Base-by-base conservation (phyloP, 2,329 filamentous ascomycete genomes). In the Seiridium cupressi region DNA sequence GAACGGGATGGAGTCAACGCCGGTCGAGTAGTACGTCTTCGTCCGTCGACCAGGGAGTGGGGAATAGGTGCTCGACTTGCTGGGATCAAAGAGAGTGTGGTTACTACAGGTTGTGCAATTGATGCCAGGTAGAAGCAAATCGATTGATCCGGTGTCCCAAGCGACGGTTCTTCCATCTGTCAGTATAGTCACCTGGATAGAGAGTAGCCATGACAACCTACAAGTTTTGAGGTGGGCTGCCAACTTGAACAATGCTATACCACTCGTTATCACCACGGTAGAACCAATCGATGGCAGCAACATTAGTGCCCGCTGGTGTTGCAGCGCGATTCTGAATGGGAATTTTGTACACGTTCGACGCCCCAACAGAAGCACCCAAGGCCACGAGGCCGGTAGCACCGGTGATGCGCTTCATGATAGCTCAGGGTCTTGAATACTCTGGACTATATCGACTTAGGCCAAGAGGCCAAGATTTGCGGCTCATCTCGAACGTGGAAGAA, bases 91-190 rank as follows among this genome's bases (percentile, higher is more conserved):
- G 4, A 68, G 63, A 1, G 48, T 51, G 53, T 64, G 63, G 13
- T 60, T 60, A 35, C 64, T 61, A 51, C 71, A 73, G 3, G 61
- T 67, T 3, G 67, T 69, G 63, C 73, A 74, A 56, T 67, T 69
- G 34, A 61, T 67, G 4, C 62, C 60, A 8, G 69, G 68, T 13
- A 75, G 62, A 7, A 74, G 48, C 18, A 75, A 64, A 32, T 69
- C 62, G 1, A 59, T 62, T 2, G 69, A 72, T 34, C 68, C 71
- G 0, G 72, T 74, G 60, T 74, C 72, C 46, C 73, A 69, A 26
- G 18, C 18, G 18, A 26, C 18, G 2, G 18, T 26, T 26, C 18
- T 26, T 26, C 18, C 18, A 26, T 26, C 18, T 26, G 18, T 26
- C 18, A 26, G 18, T 26, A 26, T 2, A 26, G 18, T 26, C 18